Percentiles rank a stretch among this genome's conserved stretches.
phyloP scores from a whole-genome alignment of 2,329 filamentous ascomycete genomes.

The Bretziella fagacearum region DNA sequence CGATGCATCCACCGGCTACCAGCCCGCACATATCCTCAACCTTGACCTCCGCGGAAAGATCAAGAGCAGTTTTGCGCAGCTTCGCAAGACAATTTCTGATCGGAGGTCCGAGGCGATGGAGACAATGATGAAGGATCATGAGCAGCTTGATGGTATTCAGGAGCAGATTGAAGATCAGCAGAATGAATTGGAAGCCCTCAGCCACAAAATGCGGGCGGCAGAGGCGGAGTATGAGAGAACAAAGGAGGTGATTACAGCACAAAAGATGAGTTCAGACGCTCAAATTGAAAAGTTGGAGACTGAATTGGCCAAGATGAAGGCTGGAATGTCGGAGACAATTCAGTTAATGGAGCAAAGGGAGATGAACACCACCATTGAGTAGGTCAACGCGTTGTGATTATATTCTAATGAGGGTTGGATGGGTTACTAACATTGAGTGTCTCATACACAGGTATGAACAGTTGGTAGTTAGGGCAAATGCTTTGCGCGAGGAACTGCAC shows the following conservation, averaged over 20 bases:
- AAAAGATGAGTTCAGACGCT: conserved; percentile 74
- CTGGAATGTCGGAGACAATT: conserved; percentile 66
- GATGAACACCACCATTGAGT: conserved; percentile 95
- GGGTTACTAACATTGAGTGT: background rate
- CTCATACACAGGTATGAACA: conserved; percentile 62
- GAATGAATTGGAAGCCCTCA: conserved; percentile 78
- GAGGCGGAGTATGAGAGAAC: conserved; percentile 91
- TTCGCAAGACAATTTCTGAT: conserved; percentile 87
- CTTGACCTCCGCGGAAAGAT: conserved; percentile 71
- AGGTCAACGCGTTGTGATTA: conserved; percentile 28
- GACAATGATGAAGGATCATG: conserved; percentile 84
- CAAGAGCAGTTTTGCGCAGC: conserved; percentile 57
- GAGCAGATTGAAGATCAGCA: conserved; percentile 94
- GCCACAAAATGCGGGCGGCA: conserved; percentile 72
- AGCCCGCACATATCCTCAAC: conserved; percentile 74
- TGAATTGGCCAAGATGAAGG: conserved; percentile 84
- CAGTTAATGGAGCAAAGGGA: conserved; percentile 87
- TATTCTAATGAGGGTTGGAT: no score
- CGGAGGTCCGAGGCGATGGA: conserved; percentile 68
- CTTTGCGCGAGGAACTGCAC: conserved; percentile 90
- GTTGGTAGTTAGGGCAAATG: conserved; percentile 64
- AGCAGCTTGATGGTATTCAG: conserved; percentile 83
- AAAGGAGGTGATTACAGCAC: conserved; percentile 69
- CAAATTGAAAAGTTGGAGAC: conserved; percentile 99
- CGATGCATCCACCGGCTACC: conserved; percentile 71